Base-by-base conservation (phyloP, 768 basidiomycete genomes). In the Serendipita sp. region DNA sequence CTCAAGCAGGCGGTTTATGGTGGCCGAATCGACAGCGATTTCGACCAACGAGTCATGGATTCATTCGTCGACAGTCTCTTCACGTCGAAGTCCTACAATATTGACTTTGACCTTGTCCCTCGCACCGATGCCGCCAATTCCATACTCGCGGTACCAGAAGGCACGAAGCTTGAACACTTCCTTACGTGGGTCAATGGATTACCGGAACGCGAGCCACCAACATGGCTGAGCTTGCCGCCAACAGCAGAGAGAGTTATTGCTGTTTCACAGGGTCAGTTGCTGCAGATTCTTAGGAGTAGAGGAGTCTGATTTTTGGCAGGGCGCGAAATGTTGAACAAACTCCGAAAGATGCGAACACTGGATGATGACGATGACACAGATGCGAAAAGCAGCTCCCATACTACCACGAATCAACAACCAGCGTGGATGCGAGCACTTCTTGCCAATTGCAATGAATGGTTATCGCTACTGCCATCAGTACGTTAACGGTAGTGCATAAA, bases 1-100 rank as follows among this genome's bases (percentile, higher is more conserved):
- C 81, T 99, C 75, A 97, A 95, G 69, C 90, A 97, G 70, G 92
- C 92, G 4, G 88, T 99, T 22, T 99, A 99, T 68, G 91, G 93
- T 64, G 93, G 95, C 14, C 78, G 94, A 63, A 78, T 96, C 60
- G 94, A 97, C 75, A 93, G 90, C 65, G 90, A 94, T 72, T 93
- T 91, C 70, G 96, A 99, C 70, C 95, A 97, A 70, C 78, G 80
- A 66, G 86, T 96, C 60, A 79, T 99, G 51, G 90, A 97, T 70
- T 83, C 91, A 16, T 98, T 98, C 70, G 92, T 97, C 34, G 90
- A 95, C 69, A 79, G 78, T 34, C 77, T 98, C 63, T 97, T 99
- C 76, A 91, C 86, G 0, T 80, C 90, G 0, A 72, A 78, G 14
- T 89, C 95, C 0, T 99, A 95, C 73, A 94, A 98, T 64, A 84